A percentile compares a stretch with the other conserved stretches of the same genome.
These are phyloP conservation scores for Digitaria exilis DNA, from an alignment of 202 grass and related monocot species.

Conservation along the genomic window DNA sequence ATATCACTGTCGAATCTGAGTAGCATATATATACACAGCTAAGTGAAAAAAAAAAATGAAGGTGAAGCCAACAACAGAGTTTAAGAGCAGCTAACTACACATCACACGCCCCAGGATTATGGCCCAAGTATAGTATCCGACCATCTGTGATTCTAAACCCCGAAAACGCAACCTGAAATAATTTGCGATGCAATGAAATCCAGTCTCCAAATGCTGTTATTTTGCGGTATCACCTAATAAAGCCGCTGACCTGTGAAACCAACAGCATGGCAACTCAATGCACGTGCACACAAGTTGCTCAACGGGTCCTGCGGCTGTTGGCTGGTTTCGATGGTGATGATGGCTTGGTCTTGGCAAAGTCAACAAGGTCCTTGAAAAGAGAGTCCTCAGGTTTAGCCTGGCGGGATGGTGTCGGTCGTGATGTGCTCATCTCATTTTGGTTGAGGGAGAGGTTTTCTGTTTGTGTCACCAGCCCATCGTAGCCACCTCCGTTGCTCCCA, in stretches of 20 bases:
- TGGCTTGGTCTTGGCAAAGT: constrained; percentile 73
- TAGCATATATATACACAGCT: constrained; percentile 54
- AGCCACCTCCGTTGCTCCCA: constrained; percentile 49
- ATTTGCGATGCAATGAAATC: constrained; percentile 17
- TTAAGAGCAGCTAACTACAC: constrained; percentile 30
- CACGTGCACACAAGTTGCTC: constrained; percentile 12
- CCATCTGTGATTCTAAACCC: constrained; percentile 43
- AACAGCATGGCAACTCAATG: constrained; percentile 2
- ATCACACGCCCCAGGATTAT: constrained; percentile 25
- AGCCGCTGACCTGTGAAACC: constrained; percentile 23
- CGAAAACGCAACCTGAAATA: constrained; percentile 26
- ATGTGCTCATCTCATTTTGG: constrained; percentile 39
- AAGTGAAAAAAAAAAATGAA: constrained; percentile 24
- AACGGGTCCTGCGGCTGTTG: constrained; percentile 83
- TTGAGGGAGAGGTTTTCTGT: constrained; percentile 61
- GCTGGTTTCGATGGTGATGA: constrained; percentile 72
- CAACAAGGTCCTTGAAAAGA: constrained; percentile 96
- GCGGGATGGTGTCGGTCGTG: constrained; percentile 14
- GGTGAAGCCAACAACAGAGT: not conserved
- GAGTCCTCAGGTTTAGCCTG: constrained; percentile 80
- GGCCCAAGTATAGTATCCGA: constrained; percentile 29
- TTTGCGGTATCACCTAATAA: constrained; percentile 39
- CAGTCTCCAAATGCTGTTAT: constrained; percentile 40
- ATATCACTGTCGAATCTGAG: constrained; percentile 37
- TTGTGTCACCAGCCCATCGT: constrained; percentile 46